These are phyloP conservation scores for Stereum hirsutum DNA, from an alignment of 1,284 basidiomycete genomes.

Conservation along the genomic window DNA sequence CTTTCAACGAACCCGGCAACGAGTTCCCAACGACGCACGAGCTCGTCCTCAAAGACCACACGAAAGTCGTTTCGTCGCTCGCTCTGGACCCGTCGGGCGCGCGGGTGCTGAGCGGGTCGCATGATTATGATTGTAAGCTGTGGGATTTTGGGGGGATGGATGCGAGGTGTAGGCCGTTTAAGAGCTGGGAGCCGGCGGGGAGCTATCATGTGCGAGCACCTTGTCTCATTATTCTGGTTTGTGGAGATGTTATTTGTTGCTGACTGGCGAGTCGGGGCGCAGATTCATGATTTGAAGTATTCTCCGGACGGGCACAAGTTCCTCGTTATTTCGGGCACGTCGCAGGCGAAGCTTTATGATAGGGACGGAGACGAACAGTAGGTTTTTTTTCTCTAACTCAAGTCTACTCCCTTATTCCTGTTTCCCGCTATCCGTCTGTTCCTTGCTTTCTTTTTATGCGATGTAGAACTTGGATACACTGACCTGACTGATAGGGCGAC, in stretches of 20 bases:
- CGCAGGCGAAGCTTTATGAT: constrained; percentile 83
- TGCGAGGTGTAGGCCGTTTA: constrained; percentile 82
- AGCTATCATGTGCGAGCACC: constrained; percentile 89
- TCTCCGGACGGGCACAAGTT: constrained; percentile 82
- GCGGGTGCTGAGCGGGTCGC: constrained; percentile 82
- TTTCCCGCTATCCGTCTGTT: too few species aligned
- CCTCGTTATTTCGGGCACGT: constrained; percentile 81
- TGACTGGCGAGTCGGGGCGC: constrained; percentile 7
- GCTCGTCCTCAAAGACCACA: constrained; percentile 86
- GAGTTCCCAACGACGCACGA: constrained; percentile 84
- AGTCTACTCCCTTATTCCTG: too few species aligned
- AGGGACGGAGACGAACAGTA: constrained; percentile 87
- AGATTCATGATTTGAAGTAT: constrained; percentile 88
- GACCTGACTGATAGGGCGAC: constrained; percentile 60
- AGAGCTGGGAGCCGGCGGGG: constrained; percentile 89
- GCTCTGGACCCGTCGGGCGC: constrained; percentile 91
- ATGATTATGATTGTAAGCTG: constrained; percentile 95
- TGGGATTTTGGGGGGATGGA: constrained; percentile 99
- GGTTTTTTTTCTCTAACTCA: too few species aligned
- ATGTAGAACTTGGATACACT: constrained; percentile 26
- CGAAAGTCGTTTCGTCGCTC: constrained; percentile 89
- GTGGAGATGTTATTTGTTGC: too few species aligned
- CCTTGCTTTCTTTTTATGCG: not conserved
- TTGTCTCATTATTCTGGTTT: constrained; percentile 22
- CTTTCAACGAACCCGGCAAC: too few species aligned